These are phyloP conservation scores for Solanum tarapatanum DNA, from an alignment of 257 asterid genomes.

Conservation along the genomic window DNA sequence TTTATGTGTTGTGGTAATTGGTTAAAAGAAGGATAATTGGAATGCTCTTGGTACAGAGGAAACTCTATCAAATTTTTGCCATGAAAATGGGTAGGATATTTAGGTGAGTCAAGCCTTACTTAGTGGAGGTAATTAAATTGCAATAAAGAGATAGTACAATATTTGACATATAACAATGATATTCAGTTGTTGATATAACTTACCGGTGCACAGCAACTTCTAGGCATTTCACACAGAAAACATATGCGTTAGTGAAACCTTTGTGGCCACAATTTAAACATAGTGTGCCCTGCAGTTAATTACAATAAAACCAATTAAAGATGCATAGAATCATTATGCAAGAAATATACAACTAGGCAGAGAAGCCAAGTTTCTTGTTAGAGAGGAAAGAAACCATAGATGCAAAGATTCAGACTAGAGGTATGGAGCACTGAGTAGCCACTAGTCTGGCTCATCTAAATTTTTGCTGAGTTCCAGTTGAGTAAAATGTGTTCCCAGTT, in stretches of 20 bases:
- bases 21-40: not conserved
- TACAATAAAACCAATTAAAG: not conserved
- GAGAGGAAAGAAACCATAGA: not conserved
- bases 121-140: not conserved
- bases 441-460: not conserved
- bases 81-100: not conserved
- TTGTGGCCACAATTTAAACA: conserved; percentile 3
- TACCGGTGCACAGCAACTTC: conserved; percentile 17
- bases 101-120: not conserved
- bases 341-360: not conserved
- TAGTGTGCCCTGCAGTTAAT: not conserved
- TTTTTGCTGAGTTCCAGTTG: not conserved
- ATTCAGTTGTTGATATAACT: not conserved
- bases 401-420: not conserved
- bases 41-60: not conserved
- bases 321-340: not conserved
- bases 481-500: not conserved
- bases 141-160: not conserved
- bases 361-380: not conserved
- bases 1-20: not conserved
- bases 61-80: not conserved
- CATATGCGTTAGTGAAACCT: not conserved
- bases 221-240: conserved; percentile 9
- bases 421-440: not conserved
- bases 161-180: not conserved